Evolutionary conservation across 148 eudicot species (phyloP), one percentile per base, ranked within the genome.

Genomic region (Nepenthes gracilis): DNA sequence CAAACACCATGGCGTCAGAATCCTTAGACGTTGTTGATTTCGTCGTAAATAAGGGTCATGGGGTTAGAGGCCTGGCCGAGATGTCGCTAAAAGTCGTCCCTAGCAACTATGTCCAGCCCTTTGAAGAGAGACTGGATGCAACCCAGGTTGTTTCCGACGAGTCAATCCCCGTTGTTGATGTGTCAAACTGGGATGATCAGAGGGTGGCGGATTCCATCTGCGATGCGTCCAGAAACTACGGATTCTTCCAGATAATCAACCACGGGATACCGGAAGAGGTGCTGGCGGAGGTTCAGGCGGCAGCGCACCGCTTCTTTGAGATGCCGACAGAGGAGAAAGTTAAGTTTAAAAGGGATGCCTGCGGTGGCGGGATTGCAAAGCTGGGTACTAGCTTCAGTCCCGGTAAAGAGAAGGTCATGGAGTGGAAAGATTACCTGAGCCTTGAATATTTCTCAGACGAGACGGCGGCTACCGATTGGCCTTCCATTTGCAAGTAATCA

Each of bases 111-210:
- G 62, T 74, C 43, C 78, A 78, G 60, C 78, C 78, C 6, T 9
- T 37, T 5, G 67, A 74, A 49, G 73, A 74, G 43, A 51, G 78
- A 35, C 36, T 61, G 7, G 34, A n/a, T 15, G 54, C 34, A 33
- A 23, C 13, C 51, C 51, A 69, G 6, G 48, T 73, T 2, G 47
- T 11, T 15, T 2, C 15, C 38, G 43, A 64, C 32, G 71, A 67
- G n/a, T 65, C 69, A 43, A 72, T 77, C 11, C 82, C 85, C 2
- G 11, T 70, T 43, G 69, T 81, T 35, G 85, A 81, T 54, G 65
- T 72, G 62, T 71, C 79, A 23, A 60, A 64, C 43, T 64, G 50
- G 33, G 63, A 66, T 6, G 71, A 62, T 49, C 68, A 54, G 6
- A 38, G 7, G 9, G 49, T 61, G 10, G 47, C 55, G 1, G 62